Evolutionary conservation across 2,329 filamentous ascomycete genomes (phyloP), one percentile per base, ranked within the genome.

Genomic region (Penicillium brevicompactum): DNA sequence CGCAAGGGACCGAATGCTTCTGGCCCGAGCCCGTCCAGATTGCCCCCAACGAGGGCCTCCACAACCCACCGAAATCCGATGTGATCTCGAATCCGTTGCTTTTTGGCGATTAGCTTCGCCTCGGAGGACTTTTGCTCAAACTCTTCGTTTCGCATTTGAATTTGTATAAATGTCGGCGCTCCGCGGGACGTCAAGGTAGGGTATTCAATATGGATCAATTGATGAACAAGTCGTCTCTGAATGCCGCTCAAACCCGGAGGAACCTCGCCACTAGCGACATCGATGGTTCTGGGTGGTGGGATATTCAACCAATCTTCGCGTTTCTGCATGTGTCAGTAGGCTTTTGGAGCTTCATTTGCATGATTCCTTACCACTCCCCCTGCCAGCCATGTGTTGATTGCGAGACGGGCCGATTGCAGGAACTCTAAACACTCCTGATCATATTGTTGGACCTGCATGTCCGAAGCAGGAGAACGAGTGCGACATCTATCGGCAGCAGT

Each of bases 181-280:
- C 71, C 67, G 11, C 74, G 65, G 2, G 76, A 73, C 31, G 73
- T 73, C 43, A 80, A 60, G 21, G 57, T 61, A 1, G 76, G 75
- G 52, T 75, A 90, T 60, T 89, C 86, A 13, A 79, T 80, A 11
- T 84, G 79, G n/a, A 90, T 79, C 11, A 88, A 75, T 62, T 89
- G 86, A 65, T 89, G 84, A 1, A 89, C 79, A 5, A 90, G 76
- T 32, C 84, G 79, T 67, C 86, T 84, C 66, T 90, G 86, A 62
- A 83, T 88, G 0, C 80, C 78, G 56, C 80, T 84, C 24, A 87
- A 66, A 1, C 53, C 55, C 4, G 49, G 54, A n/a, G 71, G 68
- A 40, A 72, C 6, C n/a, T 24, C 14, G 8, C 49, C 24, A 27
- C 8, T 27, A 5, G 5, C 24, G 3, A 27, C 24, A 27, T 27